Evolutionary conservation across 2,329 filamentous ascomycete species (phyloP).

Genomic region (Aspergillus intermedius): DNA sequence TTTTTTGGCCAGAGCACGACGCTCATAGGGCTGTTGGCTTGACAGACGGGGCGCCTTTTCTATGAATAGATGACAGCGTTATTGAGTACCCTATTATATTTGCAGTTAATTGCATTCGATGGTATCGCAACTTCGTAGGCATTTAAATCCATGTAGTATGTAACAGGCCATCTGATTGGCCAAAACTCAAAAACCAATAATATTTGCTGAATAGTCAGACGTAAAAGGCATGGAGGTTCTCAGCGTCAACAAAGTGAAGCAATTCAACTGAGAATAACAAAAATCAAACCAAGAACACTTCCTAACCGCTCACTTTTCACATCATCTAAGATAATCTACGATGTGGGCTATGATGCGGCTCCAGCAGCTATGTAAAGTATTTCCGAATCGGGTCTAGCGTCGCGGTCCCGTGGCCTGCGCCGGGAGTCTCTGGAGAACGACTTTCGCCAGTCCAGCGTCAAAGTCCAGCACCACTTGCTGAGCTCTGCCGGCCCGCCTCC

Average conservation of each 20-base stretch:
- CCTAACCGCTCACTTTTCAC: background rate
- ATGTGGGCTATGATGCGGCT: background rate
- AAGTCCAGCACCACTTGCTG: constrained; percentile 20
- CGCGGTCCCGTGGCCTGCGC: constrained; percentile 23
- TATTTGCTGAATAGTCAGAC: constrained; percentile 18
- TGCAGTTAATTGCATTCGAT: no score
- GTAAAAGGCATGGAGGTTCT: background rate
- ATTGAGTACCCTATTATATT: no score
- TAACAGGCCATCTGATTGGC: background rate
- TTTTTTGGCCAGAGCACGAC: constrained; percentile 29
- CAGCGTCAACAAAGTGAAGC: background rate
- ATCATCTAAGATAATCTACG: background rate
- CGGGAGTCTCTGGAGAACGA: constrained; percentile 13
- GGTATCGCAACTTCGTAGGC: background rate
- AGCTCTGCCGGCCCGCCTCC: constrained; percentile 9
- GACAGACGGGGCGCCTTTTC: background rate
- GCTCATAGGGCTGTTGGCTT: constrained; percentile 5
- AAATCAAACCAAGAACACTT: background rate
- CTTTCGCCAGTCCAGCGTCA: constrained; percentile 14
- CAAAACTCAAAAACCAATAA: constrained; percentile 13
- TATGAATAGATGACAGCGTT: background rate
- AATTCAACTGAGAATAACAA: background rate
- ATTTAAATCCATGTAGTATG: background rate
- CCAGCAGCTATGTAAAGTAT: background rate
- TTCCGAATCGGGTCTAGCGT: constrained; percentile 28